Base-by-base conservation (phyloP, 2,329 filamentous ascomycete genomes). In the Microcera coccophila region DNA sequence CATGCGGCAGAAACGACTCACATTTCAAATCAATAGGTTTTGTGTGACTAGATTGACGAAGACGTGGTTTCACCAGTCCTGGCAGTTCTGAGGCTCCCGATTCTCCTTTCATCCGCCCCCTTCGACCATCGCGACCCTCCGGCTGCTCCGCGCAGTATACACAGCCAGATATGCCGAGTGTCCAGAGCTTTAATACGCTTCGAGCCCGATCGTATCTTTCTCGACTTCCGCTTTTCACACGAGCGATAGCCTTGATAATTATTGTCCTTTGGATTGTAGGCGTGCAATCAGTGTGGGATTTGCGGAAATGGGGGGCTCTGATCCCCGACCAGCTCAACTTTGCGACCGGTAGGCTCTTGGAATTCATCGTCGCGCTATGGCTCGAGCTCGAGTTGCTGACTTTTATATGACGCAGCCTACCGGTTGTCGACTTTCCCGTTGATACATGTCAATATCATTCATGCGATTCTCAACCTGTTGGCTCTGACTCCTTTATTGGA, bases 371-470 rank as follows among this genome's bases (percentile, higher is more conserved):
- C n/a, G 24, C 14, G 19, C 16, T 15, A 8, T 18, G 29, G 16
- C n/a, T 28, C 16, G n/a, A n/a, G n/a, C n/a, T n/a, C n/a, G n/a
- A n/a, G 10, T 18, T 17, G 26, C 46, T 56, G 37, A 57, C 39
- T 1, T 24, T 41, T 16, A 36, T 18, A 17, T 39, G 11, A 4
- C 26, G 39, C 63, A 95, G 90, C 95, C 71, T 91, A 96, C 67
- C 84, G 93, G 48, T 76, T 95, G 26, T 96, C 95, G 62, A 94
- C 91, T 1, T 98, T 89, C 61, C 89, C 90, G 1, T 73, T 98
- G 43, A 82, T 96, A 47, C 93, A 98, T 63, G 66, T 81, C 34
- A 85, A 85, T 57, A 76, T 94, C 62, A 72, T 95, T 55, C 93
- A 97, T 66, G 76, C 84, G 48, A 60, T 90, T 40, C 71, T 94